Percentiles rank a stretch among this genome's conserved stretches.
These are phyloP conservation scores for Cystoderma amianthinum DNA, from an alignment of 768 basidiomycete genomes.

Conservation along the genomic window DNA sequence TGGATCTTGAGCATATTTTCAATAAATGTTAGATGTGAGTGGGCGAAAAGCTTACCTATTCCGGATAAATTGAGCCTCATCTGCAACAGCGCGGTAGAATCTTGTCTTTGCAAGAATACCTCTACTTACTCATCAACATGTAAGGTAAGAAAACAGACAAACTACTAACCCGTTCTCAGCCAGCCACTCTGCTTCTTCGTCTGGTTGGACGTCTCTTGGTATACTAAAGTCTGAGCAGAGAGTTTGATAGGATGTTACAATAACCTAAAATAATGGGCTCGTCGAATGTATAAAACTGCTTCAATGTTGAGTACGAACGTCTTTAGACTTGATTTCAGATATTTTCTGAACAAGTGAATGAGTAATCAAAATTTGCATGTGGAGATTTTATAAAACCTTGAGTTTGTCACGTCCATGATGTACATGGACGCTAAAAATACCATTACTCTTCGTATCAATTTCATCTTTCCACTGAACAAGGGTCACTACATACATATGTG, in stretches of 20 bases:
- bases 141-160: neutral
- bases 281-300: no score
- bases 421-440: slow-evolving; percentile 53
- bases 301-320: slow-evolving; percentile 39
- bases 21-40: neutral
- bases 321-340: slow-evolving; percentile 42
- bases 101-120: slow-evolving; percentile 55
- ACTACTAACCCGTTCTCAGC: slow-evolving; percentile 38
- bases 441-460: slow-evolving; percentile 60
- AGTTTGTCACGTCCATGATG: slow-evolving; percentile 71
- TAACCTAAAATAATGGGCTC: slow-evolving; percentile 44
- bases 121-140: slow-evolving; percentile 16
- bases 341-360: slow-evolving; percentile 20
- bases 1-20: slow-evolving; percentile 26
- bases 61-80: slow-evolving; percentile 76
- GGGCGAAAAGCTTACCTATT: slow-evolving; percentile 36
- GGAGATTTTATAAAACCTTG: slow-evolving; percentile 23
- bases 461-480: slow-evolving; percentile 62
- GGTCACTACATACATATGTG: neutral
- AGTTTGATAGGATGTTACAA: slow-evolving; percentile 76
- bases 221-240: slow-evolving; percentile 52
- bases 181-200: slow-evolving; percentile 43
- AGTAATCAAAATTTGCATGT: neutral
- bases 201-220: slow-evolving; percentile 37
- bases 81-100: slow-evolving; percentile 68